Evolutionary conservation across 2,329 filamentous ascomycete genomes (phyloP), one percentile per base, ranked within the genome.

Genomic region (Claviceps purpurea): DNA sequence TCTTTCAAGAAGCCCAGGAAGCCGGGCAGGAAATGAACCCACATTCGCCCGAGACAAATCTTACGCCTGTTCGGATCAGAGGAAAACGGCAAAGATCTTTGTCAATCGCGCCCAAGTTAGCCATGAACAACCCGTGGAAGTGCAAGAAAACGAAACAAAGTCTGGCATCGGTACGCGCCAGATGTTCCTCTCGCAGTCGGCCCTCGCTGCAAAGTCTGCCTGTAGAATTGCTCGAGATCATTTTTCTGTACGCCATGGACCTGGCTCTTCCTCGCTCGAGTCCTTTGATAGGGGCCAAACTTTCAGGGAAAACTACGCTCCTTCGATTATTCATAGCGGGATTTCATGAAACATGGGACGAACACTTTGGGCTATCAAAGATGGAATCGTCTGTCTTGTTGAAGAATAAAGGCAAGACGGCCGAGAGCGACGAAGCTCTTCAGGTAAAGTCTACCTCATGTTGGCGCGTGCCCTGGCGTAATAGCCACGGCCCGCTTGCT

Each of bases 201-300:
- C 50, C 58, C 4, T 60, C 46, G 11, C 57, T 70, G 22, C 62
- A 69, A 49, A 59, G 58, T 34, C 63, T 81, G 8, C 78, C 78
- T 0, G 60, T 71, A 6, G 78, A 81, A 60, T 65, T 81, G 24
- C 68, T 81, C 13, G 75, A 79, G 59, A 66, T 56, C 37, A 77
- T 81, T 47, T 72, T 79, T 51, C 62, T 75, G 56, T 62, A 73
- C 50, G 78, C 75, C 48, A 60, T 64, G 55, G 79, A 77, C 56
- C 55, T 75, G 47, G 67, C 71, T 49, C 65, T 81, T 1, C 69
- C 75, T 0, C 68, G 64, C 5, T 66, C 70, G 48, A 73, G 69
- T 50, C 70, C 61, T 11, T 61, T 68, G 37, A 64, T 81, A 34
- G 73, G 75, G 24, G 60, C 63, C 26, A 66, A 71, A 45, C 68